Percentiles rank a stretch among this genome's conserved stretches.
phyloP scores from a whole-genome alignment of 208 protist species.

The Trypanosoma conorhini region DNA sequence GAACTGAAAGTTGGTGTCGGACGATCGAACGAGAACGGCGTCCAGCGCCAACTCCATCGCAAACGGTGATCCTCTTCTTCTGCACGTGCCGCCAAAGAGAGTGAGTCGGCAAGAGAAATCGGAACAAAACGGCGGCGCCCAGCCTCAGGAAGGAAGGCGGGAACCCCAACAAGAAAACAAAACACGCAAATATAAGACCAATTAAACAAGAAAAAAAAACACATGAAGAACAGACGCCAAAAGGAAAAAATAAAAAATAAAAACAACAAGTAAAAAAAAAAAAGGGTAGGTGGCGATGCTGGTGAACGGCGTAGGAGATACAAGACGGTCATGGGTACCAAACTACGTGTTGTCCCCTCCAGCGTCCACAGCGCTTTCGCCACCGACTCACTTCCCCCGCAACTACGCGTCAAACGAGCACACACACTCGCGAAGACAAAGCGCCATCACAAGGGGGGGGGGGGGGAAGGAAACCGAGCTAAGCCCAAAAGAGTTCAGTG shows the following conservation, averaged over 20 bases:
- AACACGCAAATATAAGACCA: constrained; percentile 6
- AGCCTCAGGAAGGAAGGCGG: constrained; percentile 1
- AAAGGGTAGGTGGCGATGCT: background rate
- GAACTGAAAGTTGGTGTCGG: background rate
- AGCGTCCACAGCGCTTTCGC: too few species aligned
- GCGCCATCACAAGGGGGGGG: too few species aligned
- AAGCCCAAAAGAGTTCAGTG: too few species aligned
- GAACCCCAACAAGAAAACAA: background rate
- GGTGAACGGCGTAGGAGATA: too few species aligned
- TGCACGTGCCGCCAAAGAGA: background rate
- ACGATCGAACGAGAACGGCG: constrained; percentile 56
- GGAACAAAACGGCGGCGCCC: background rate
- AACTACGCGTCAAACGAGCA: too few species aligned
- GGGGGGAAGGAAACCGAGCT: too few species aligned
- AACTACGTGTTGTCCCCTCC: too few species aligned
- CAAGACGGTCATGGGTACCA: too few species aligned
- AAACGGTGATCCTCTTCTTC: background rate
- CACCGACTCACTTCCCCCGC: too few species aligned
- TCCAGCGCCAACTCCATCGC: constrained; percentile 57
- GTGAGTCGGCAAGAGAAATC: background rate
- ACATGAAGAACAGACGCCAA: constrained; percentile 1
- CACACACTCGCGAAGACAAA: too few species aligned
- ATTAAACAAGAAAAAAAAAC: constrained; percentile 1
- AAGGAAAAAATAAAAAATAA: constrained; percentile 3
- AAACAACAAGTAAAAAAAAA: background rate